Evolutionary conservation across 495 filamentous ascomycete species (phyloP), one percentile per base, ranked within the genome.

Genomic region (Aspergillus bridgeri): DNA sequence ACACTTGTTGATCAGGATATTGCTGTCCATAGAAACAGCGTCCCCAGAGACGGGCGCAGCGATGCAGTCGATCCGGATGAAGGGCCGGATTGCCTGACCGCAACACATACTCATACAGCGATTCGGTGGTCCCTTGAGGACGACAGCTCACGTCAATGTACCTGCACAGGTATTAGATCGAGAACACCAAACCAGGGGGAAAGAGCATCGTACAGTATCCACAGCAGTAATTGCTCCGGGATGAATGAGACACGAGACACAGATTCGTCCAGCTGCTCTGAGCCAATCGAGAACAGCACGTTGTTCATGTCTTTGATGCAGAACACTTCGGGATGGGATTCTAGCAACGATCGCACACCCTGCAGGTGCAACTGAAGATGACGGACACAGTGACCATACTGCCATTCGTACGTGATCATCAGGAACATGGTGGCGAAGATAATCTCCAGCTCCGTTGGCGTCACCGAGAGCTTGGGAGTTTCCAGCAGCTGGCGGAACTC

Each of bases 1-100:
- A 60, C 17, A 74, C 66, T 59, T 82, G 70, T 17, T 74, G 66
- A 22, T 77, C 71, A 0, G 79, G 79, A 59, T 82, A 82, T 6
- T 68, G 63, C 23, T 67, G 60, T 8, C 72, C 76, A 74, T 75
- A 81, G 54, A 75, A 75, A 51, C 74, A 77, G 18, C 74, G 65
- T 4, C 71, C 71, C 74, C 74, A 77, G 21, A 77, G 63, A 29
- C 74, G 72, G 20, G 74, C 74, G 46, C 71, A 71, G 15, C 65
- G 69, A 51, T 77, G 62, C 5, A 77, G 62, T 45, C 70, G 70
- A 52, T 77, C 74, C 1, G 74, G 74, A 24, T 75, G 68, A 4
- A 77, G 22, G 5, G 74, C 68, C 0, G 69, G 67, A 24, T 75
- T 74, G 5, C 71, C 65, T 1, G 72, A 70, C 44, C 72, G 63